Evolutionary conservation across 202 grass and related monocot genomes (phyloP), one percentile per base, ranked within the genome.

Genomic region (Elaeis oleifera): DNA sequence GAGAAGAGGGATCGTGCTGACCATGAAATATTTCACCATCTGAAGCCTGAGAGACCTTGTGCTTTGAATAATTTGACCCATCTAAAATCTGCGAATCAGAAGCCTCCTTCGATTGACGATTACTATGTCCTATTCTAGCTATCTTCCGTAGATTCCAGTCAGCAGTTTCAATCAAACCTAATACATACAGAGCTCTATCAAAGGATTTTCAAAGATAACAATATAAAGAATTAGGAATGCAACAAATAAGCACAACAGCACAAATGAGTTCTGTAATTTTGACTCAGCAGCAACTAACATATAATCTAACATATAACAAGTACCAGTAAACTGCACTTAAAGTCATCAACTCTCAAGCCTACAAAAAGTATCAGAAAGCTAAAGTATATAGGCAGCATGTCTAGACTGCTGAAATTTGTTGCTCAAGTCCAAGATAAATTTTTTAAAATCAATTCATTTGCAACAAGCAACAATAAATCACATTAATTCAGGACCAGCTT

Each of bases 161-260:
- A 64, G 90, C 90, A 65, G 61, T 73, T 59, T 90, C 78, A 28
- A 95, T 82, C 63, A 95, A 95, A 83, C 80, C 90, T 95, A 79
- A 67, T 5, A 14, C 36, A 44, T 44, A 44, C 9, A 44, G 36
- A 74, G 48, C 56, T 16, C 32, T 3, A 23, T 49, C 36, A 64
- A 15, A 16, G 50, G 21, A 20, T 6, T 64, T 16, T 15, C 21
- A 64, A 16, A 16, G 8, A 49, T 64, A 50, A 19, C 32, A 64
- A 63, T 48, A 20, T 64, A 49, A 11, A 50, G 11, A 49, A 49
- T 50, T n/a, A 54, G 16, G 17, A 19, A 27, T 28, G 5, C 16
- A 18, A 31, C 26, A 27, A 70, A 54, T 5, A 36, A 26, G 54
- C 18, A 14, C 19, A 11, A 23, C 22, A 56, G 22, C 18, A 23